Conservation (phyloP, 257 asterid genomes). For the Thymus quinquecostatus region DNA sequence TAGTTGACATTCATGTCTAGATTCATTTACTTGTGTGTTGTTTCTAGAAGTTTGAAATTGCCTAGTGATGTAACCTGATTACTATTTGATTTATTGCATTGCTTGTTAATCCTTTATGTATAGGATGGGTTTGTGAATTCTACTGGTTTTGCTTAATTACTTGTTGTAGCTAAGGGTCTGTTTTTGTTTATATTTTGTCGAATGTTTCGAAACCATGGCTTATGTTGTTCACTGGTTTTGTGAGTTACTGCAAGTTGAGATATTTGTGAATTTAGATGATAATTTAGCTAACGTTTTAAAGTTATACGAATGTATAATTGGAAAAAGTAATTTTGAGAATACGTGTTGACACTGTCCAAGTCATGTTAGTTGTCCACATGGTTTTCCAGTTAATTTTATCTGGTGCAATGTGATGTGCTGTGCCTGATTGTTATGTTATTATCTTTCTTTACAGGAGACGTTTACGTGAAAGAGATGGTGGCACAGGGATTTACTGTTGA, state of each 20-base stretch:
- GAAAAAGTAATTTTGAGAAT: neutral
- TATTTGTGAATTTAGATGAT: neutral
- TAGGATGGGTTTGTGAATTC: neutral
- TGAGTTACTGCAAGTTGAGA: neutral
- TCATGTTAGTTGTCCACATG: neutral
- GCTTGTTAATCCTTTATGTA: neutral
- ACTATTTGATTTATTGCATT: neutral
- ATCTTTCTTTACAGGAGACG: constrained; percentile 16
- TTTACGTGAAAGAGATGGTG: constrained; percentile 52
- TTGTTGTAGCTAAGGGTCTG: neutral
- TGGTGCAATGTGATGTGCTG: neutral
- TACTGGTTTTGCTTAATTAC: neutral
- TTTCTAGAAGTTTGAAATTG: constrained; percentile 10
- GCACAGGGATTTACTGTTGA: constrained; percentile 63
- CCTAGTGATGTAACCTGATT: constrained; percentile 4
- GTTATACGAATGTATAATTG: neutral
- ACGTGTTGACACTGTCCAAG: neutral
- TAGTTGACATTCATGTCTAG: constrained; percentile 28
- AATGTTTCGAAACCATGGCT: constrained; percentile 6
- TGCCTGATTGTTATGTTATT: constrained; percentile 20
- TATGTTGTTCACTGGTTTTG: neutral
- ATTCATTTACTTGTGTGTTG: constrained; percentile 23
- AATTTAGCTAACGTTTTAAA: neutral
- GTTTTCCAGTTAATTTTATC: neutral
- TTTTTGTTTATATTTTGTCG: neutral